Conservation (phyloP, 1,284 basidiomycete species). For the Anthracocystis walkeri region DNA sequence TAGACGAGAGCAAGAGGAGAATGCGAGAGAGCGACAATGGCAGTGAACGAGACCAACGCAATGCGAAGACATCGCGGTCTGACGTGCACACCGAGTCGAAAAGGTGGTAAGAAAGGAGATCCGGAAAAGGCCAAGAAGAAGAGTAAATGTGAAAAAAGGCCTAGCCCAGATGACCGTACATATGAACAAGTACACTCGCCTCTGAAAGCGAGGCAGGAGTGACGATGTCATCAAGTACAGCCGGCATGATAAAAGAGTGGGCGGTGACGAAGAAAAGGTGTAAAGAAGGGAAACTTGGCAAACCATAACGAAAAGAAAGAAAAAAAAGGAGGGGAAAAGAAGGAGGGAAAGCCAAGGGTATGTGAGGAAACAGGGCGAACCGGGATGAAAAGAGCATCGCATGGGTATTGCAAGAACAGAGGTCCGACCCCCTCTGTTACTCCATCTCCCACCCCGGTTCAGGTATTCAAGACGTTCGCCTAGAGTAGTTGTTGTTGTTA, state of each 20-base stretch:
- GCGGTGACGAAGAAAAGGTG: constrained; percentile 25
- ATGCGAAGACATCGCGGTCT: not conserved
- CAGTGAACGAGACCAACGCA: constrained; percentile 9
- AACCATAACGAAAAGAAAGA: constrained; percentile 11
- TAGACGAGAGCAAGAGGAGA: not conserved
- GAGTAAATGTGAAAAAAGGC: not conserved
- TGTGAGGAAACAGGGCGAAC: constrained; percentile 24
- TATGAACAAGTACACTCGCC: not conserved
- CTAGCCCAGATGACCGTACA: constrained; percentile 1
- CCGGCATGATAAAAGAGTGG: constrained; percentile 11
- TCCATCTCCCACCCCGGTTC: constrained; percentile 56
- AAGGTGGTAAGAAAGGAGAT: constrained; percentile 1
- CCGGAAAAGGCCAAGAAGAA: constrained; percentile 14
- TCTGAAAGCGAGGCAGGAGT: not conserved
- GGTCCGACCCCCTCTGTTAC: constrained; percentile 58
- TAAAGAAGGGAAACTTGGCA: constrained; percentile 23
- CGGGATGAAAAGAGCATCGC: constrained; percentile 58
- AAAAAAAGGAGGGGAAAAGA: constrained; percentile 2
- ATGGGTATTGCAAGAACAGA: constrained; percentile 58
- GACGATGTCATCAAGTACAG: not conserved
- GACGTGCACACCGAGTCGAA: constrained; percentile 3
- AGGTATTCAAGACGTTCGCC: constrained; percentile 55
- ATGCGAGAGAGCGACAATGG: constrained; percentile 9
- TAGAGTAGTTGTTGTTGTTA: constrained; percentile 15
- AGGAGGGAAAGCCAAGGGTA: constrained; percentile 32